phyloP scores from a whole-genome alignment of 1,139 yeast species.

The Debaryomyces sp. region DNA sequence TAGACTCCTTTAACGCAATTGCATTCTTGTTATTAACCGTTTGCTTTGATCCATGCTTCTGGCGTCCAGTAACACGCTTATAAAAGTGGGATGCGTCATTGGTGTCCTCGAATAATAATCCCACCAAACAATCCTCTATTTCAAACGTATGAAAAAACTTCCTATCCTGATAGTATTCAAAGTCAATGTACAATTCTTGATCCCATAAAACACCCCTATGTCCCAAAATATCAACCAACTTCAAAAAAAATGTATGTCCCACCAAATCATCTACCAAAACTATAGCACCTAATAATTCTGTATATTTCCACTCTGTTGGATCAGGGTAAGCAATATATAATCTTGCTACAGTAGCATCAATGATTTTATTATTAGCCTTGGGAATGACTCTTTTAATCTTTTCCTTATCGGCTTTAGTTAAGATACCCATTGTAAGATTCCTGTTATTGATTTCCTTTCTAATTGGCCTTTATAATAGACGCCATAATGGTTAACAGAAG shows the following conservation, averaged over 20 bases:
- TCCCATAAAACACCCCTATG: constrained; percentile 93
- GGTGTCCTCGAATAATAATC: constrained; percentile 86
- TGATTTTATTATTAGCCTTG: constrained; percentile 80
- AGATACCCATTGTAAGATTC: constrained; percentile 49
- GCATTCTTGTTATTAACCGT: constrained; percentile 88
- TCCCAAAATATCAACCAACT: constrained; percentile 82
- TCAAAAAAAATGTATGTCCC: constrained; percentile 90
- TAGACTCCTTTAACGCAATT: constrained; percentile 63
- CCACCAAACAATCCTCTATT: constrained; percentile 87
- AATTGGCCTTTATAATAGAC: neutral
- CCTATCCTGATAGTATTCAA: constrained; percentile 89
- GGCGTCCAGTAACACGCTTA: constrained; percentile 73
- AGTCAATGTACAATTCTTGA: constrained; percentile 87
- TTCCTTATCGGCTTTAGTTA: constrained; percentile 77
- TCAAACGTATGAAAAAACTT: constrained; percentile 95
- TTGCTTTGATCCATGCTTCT: constrained; percentile 83
- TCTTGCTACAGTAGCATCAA: constrained; percentile 90
- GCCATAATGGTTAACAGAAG: neutral
- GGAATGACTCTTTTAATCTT: constrained; percentile 88
- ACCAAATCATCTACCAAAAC: constrained; percentile 88
- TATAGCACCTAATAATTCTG: constrained; percentile 88
- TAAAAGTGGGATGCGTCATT: constrained; percentile 83
- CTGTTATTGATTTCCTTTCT: neutral
- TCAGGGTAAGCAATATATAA: constrained; percentile 90
- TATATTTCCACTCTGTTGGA: constrained; percentile 77